phyloP scores from a whole-genome alignment of 23 red algal genomes.

The Gracilaria vermiculophylla region DNA sequence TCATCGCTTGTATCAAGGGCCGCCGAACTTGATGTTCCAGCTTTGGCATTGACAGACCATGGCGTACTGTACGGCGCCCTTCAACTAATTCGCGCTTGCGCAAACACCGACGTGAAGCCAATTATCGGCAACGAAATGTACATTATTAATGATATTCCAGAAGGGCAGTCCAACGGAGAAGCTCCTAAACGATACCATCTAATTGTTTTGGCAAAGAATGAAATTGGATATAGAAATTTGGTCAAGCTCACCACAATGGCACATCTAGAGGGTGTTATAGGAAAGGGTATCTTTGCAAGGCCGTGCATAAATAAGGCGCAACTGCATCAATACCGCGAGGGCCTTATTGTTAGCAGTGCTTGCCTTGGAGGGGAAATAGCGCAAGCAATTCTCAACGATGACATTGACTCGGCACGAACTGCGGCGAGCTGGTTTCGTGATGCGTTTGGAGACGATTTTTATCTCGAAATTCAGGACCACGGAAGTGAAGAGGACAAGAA shows the following conservation, averaged over 20 bases:
- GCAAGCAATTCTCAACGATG: slow-evolving; percentile 57
- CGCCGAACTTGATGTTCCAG: slow-evolving; percentile 73
- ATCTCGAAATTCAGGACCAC: slow-evolving; percentile 96
- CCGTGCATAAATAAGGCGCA: slow-evolving; percentile 91
- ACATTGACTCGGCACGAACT: slow-evolving; percentile 57
- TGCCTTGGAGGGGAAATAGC: slow-evolving; percentile 94
- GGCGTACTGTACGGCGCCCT: slow-evolving; percentile 89
- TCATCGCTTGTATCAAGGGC: slow-evolving; percentile 77
- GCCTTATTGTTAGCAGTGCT: slow-evolving; percentile 82
- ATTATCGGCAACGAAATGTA: slow-evolving; percentile 99
- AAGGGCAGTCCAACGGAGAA: neutral
- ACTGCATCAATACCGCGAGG: slow-evolving; percentile 81
- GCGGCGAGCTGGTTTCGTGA: slow-evolving; percentile 93
- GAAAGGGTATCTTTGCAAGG: slow-evolving; percentile 77
- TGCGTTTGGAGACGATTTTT: slow-evolving; percentile 91
- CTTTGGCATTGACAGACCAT: slow-evolving; percentile 91
- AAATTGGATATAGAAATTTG: slow-evolving; percentile 80
- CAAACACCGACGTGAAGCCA: slow-evolving; percentile 69
- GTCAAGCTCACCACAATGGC: slow-evolving; percentile 82
- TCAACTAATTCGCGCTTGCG: slow-evolving; percentile 74
- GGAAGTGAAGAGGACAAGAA: slow-evolving; percentile 74
- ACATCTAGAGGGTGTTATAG: slow-evolving; percentile 78
- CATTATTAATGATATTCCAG: slow-evolving; percentile 55
- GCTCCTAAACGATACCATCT: slow-evolving; percentile 79
- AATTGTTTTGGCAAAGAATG: slow-evolving; percentile 92